Evolutionary conservation across 306 rosid genomes (phyloP).

Genomic region (Rubus parviflorus): DNA sequence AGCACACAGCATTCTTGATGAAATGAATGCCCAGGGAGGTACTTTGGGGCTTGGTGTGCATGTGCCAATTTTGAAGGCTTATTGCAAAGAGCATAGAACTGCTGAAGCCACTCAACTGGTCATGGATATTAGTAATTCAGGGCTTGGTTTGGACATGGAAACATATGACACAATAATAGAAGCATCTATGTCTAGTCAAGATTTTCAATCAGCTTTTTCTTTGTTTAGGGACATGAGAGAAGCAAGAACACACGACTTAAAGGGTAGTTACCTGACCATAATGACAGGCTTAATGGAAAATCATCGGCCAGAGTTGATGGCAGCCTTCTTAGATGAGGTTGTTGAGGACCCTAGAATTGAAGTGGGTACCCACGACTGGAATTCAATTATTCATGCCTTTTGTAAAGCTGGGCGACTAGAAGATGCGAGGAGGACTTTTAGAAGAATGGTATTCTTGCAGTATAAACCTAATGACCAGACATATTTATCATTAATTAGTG

Average conservation of each 20-base stretch:
- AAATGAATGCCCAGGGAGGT: conserved; percentile 70
- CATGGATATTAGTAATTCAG: conserved; percentile 72
- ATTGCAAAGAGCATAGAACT: conserved; percentile 76
- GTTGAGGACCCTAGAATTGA: conserved; percentile 87
- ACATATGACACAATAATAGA: conserved; percentile 75
- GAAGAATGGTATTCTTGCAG: conserved; percentile 88
- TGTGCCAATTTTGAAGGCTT: conserved; percentile 88
- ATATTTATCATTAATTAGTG: conserved; percentile 76
- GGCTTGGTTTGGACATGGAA: conserved; percentile 67
- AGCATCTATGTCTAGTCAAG: conserved; percentile 84
- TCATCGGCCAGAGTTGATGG: conserved; percentile 94
- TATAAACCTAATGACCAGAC: conserved; percentile 89
- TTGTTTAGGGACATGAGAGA: conserved; percentile 91
- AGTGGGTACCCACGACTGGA: conserved; percentile 94
- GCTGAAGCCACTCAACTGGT: conserved; percentile 84
- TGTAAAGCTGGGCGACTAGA: conserved; percentile 88
- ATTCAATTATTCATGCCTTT: conserved; percentile 89
- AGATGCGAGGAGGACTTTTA: conserved; percentile 89
- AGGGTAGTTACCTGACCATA: conserved; percentile 81
- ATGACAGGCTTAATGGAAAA: conserved; percentile 98
- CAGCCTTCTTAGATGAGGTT: conserved; percentile 91
- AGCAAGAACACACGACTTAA: conserved; percentile 68
- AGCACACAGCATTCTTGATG: conserved; percentile 80
- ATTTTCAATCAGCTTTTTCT: conserved; percentile 82
- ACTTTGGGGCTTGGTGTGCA: conserved; percentile 83